Conservation (phyloP, 805 yeast species). For the Naumovozyma baii region DNA sequence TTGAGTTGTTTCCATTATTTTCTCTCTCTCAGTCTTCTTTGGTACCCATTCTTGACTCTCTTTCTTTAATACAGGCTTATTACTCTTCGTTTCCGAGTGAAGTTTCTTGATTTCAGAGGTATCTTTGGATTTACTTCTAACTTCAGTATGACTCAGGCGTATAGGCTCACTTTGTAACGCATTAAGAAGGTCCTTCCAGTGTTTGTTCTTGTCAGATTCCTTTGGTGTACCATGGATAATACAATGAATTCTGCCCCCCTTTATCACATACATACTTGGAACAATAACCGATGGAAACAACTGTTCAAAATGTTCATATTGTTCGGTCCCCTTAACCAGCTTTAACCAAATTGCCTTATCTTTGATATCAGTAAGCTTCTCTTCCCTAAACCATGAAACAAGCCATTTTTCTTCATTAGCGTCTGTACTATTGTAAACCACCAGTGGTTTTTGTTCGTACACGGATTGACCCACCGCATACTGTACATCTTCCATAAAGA, state of each 20-base stretch:
- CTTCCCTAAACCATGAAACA: constrained; percentile 16
- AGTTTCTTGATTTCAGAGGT: too few species aligned
- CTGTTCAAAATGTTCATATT: constrained; percentile 42
- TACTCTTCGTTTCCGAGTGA: not conserved
- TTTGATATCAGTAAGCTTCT: constrained; percentile 11
- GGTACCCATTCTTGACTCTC: constrained; percentile 9
- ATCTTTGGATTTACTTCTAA: too few species aligned
- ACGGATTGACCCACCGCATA: constrained; percentile 36
- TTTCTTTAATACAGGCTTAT: too few species aligned
- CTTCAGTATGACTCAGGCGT: too few species aligned
- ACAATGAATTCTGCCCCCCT: constrained; percentile 38
- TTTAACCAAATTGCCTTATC: constrained; percentile 32
- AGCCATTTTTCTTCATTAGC: constrained; percentile 24
- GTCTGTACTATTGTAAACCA: constrained; percentile 30
- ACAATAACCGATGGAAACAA: constrained; percentile 42
- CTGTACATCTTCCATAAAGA: constrained; percentile 23
- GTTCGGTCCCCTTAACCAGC: constrained; percentile 34
- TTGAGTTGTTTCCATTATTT: constrained; percentile 20
- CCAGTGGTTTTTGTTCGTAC: constrained; percentile 29
- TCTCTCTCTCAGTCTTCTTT: constrained; percentile 12
- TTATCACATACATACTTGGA: constrained; percentile 53
- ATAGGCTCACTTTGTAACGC: constrained; percentile 4
- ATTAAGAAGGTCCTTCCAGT: constrained; percentile 5
- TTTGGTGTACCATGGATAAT: constrained; percentile 31
- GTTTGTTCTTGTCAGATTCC: not conserved